Base-by-base conservation (phyloP, 495 filamentous ascomycete genomes). In the Podospora fimiseda region DNA sequence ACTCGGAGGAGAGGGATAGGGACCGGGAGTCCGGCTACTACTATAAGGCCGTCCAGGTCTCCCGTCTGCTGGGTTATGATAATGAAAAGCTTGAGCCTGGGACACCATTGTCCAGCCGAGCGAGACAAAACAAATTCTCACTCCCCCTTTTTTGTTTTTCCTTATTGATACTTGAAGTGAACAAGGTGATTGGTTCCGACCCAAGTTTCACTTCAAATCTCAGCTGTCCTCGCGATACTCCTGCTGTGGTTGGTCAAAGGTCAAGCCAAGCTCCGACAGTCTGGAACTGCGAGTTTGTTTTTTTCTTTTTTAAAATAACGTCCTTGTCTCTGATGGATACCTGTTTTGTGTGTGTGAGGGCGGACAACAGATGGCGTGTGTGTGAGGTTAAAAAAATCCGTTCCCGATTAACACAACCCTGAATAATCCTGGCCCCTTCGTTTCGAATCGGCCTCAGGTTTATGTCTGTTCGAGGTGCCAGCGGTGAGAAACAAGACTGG, bases 51-150 rank as follows among this genome's bases (percentile, higher is more conserved):
- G 27, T n/a, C n/a, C n/a, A n/a, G n/a, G n/a, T 33, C 27, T 33
- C 11, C 27, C 27, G 14, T 20, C 21, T 21, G 44, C 27, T 16
- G 44, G 8, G 44, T 21, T 47, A 47, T 47, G 33, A 30, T 23
- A 45, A 15, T 20, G 18, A n/a, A n/a, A 33, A 15, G 44, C 21
- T 14, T 47, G 44, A 15, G 44, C 33, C 44, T 47, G 44, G 44
- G 44, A 47, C 23, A 47, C 44, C 44, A 47, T 47, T 44, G 44
- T 41, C 39, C 39, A 41, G 14, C 33, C 33, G 33, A 37, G 33
- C n/a, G 8, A 8, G n/a, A n/a, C n/a, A 18, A 41, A 41, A 27
- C 11, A 14, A 27, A 3, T 33, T 16, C 16, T 24, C 19, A 30
- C 19, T 30, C 13, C 19, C 22, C 14, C 14, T 24, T 33, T 47